Conservation (phyloP, 345 rosid species). For the Durio zibethinus region DNA sequence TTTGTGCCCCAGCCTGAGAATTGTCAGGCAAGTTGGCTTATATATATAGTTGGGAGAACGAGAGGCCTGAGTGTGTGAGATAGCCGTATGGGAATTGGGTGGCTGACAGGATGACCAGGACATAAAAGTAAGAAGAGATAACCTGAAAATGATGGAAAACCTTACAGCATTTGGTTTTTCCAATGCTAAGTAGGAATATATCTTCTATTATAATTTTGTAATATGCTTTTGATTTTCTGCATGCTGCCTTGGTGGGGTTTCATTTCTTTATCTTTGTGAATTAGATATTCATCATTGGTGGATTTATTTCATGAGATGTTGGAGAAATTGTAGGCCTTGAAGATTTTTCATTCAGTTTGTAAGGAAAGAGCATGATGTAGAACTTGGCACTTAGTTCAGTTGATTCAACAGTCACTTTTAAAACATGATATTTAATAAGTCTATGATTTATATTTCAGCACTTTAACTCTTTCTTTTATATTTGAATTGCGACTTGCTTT, state of each 20-base stretch:
- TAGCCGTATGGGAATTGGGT: neutral
- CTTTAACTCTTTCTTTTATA: too few species aligned
- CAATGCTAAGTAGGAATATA: conserved; percentile 11
- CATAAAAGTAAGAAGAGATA: conserved; percentile 10
- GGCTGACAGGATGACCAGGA: conserved; percentile 17
- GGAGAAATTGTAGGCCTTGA: neutral
- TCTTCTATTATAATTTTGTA: neutral
- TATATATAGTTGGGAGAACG: neutral
- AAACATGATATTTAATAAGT: too few species aligned
- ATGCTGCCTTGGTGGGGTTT: neutral
- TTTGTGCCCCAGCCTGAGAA: neutral
- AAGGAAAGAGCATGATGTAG: too few species aligned
- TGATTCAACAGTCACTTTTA: too few species aligned
- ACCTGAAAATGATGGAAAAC: conserved; percentile 17
- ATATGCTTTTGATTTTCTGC: neutral
- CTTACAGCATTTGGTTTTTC: conserved; percentile 20
- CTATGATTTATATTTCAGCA: too few species aligned
- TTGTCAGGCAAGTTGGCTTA: neutral
- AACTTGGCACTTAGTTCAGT: too few species aligned
- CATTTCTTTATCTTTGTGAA: neutral
- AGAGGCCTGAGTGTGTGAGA: neutral
- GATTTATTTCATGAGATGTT: neutral
- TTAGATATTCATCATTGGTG: neutral
- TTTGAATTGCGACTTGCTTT: too few species aligned
- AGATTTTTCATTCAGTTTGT: neutral